Percentiles rank a stretch among this genome's conserved stretches.
These are phyloP conservation scores for Puccinia novopanici DNA, from an alignment of 1,284 basidiomycete species.

Conservation along the genomic window DNA sequence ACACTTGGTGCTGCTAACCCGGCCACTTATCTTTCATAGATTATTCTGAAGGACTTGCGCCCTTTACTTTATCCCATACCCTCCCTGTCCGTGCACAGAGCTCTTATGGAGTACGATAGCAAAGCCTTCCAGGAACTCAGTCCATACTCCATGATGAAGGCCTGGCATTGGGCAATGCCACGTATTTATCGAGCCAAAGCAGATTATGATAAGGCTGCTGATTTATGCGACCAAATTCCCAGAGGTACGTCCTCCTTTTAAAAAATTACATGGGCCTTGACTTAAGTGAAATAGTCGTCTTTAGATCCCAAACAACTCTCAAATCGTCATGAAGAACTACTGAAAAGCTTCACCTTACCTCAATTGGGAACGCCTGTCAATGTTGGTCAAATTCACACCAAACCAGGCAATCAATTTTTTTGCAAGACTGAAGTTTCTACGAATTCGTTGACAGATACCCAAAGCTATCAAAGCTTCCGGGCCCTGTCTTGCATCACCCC, in stretches of 20 bases:
- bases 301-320: conserved; percentile 37
- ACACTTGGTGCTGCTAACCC: conserved; percentile 53
- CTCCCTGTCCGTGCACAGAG: conserved; percentile 57
- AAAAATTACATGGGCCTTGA: not conserved
- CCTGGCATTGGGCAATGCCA: conserved; percentile 72
- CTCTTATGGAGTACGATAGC: conserved; percentile 66
- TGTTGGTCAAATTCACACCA: conserved; percentile 16
- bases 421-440: conserved; percentile 22
- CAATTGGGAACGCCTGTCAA: conserved; percentile 30
- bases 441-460: conserved; percentile 67
- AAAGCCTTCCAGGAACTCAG: conserved; percentile 66
- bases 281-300: conserved; percentile 12
- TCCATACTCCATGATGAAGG: conserved; percentile 68
- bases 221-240: conserved; percentile 62
- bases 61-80: conserved; percentile 73
- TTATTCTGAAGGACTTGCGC: conserved; percentile 78
- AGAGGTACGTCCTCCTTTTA: conserved; percentile 32
- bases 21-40: conserved; percentile 65
- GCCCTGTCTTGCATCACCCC: conserved; percentile 51
- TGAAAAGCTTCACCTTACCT: not conserved
- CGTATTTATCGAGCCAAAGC: conserved; percentile 65
- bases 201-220: conserved; percentile 67
- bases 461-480: conserved; percentile 73
- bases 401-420: not conserved
- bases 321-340: not conserved